phyloP scores from a whole-genome alignment of 495 filamentous ascomycete species.

The Annulohypoxylon bovei region DNA sequence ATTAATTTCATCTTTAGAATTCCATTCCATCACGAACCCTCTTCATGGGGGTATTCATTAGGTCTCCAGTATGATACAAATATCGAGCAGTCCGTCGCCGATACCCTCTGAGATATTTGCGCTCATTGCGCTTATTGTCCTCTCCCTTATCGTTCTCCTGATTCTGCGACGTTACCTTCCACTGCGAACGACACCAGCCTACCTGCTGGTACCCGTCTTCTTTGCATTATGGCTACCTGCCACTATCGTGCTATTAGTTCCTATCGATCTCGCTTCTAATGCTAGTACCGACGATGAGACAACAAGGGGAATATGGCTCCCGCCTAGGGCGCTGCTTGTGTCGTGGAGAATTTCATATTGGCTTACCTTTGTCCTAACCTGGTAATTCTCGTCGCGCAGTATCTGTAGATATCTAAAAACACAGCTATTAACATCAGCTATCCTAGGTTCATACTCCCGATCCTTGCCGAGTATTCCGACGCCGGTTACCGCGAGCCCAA shows the following conservation, averaged over 20 bases:
- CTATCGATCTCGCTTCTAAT: constrained; percentile 93
- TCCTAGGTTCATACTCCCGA: constrained; percentile 84
- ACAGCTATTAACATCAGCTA: constrained; percentile 18
- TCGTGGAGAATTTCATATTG: constrained; percentile 95
- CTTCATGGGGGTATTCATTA: constrained; percentile 25
- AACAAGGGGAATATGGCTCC: constrained; percentile 70
- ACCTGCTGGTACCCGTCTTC: constrained; percentile 91
- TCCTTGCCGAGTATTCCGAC: constrained; percentile 92
- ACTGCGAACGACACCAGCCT: constrained; percentile 88
- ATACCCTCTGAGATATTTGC: constrained; percentile 79
- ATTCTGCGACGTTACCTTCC: constrained; percentile 89
- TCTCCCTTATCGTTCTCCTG: constrained; percentile 80
- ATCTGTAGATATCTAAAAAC: background rate
- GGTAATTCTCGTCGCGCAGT: constrained; percentile 60
- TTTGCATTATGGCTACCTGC: constrained; percentile 91
- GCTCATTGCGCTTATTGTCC: constrained; percentile 71
- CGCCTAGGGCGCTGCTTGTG: constrained; percentile 75
- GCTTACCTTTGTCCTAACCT: constrained; percentile 94
- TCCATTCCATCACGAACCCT: background rate
- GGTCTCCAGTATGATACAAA: constrained; percentile 45
- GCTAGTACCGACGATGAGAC: constrained; percentile 72
- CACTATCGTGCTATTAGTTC: constrained; percentile 92
- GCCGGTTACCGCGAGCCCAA: constrained; percentile 89
- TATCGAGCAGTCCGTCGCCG: constrained; percentile 52
- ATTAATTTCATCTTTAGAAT: constrained; percentile 29